Evolutionary conservation across 75 land plant species (phyloP), one percentile per base, ranked within the genome.

Genomic region (Adiantum capillusveneris): DNA sequence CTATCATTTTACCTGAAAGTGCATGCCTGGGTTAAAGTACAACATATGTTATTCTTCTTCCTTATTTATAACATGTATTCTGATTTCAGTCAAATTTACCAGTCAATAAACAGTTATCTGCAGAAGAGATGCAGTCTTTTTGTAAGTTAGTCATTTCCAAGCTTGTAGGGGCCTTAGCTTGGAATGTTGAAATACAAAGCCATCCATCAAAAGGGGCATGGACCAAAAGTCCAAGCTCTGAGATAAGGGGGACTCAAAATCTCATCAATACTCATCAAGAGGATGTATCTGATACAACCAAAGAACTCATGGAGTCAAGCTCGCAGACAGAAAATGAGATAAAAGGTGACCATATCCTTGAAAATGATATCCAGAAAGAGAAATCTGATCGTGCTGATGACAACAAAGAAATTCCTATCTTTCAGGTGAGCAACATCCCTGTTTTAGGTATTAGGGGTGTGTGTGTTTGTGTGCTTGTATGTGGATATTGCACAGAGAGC

Each of bases 131-230:
- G 6, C 12, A 46, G 21, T 17, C 49, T 7, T 17, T 46, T 17
- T 46, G 49, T 46, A 46, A 7, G 49, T 17, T 20, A 2, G 49
- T 46, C 17, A 46, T 46, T 17, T 2, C 49, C 21, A 20, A 46
- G 5, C 21, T 46, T 5, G 49, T 46, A 46, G 17, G 14, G 14
- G 6, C 49, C 21, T 46, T 46, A n/a, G 49, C 6, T 1, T 46
- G 49, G 49, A 5, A 17, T 46, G 49, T 46, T 46, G 49, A 46
- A 46, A 2, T 46, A n/a, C 49, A 46, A 2, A 46, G 49, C 37
- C 37, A 34, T 46, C 21, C 49, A 20, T 1, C n/a, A 46, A 46
- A 46, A 46, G 49, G 49, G 3, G 49, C 49, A 46, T 46, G 49
- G 49, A 46, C 49, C 5, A 5, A 46, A 46, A 46, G 21, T 17